Base-by-base conservation (phyloP, 2,329 filamentous ascomycete species). In the Calonectria pseudoturangicola region DNA sequence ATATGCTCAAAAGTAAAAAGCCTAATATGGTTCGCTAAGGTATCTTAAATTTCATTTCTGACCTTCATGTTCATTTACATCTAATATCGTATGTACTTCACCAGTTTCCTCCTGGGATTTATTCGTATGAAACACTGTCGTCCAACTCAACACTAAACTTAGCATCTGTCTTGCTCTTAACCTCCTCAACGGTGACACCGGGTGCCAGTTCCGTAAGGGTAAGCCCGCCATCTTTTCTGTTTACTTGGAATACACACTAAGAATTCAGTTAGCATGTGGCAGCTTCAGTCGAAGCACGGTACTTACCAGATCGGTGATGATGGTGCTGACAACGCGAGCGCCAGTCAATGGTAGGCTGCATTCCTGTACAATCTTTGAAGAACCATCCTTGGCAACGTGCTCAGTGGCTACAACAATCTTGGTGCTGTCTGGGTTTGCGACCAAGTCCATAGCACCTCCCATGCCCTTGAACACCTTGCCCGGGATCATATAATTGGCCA, bases 401-500 rank as follows among this genome's bases (percentile, higher is more conserved):
- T 93, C 92, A 3, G 92, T 94, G 0, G 92, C 90, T 3, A 94
- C 92, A 5, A 94, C 91, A 76, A 94, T 93, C 87, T 93, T 94
- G 76, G 92, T 94, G 79, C 89, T 87, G 76, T 93, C 91, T 0
- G 92, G 92, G 83, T 94, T 93, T 45, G 91, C 92, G 13, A 94
- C 92, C 9, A 94, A 85, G 81, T 94, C 92, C 92, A 94, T 94
- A 21, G 92, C 92, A 33, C 92, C 92, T 73, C 95, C 95, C 92
- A 97, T 97, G 21, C 95, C 95, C 88, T 97, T 97, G 85, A 95
- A 92, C 13, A 95, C 91, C 84, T 96, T 97, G 28, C 95, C 95
- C 0, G 95, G 95, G 74, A 97, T 93, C 93, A 97, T 97, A 88
- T 95, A 97, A 85, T 97, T 97, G 56, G 95, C 95, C 66, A 97